Percentiles rank a stretch among this genome's conserved stretches.
Conservation (phyloP, 805 yeast species). For the Lachancea dasiensis region DNA sequence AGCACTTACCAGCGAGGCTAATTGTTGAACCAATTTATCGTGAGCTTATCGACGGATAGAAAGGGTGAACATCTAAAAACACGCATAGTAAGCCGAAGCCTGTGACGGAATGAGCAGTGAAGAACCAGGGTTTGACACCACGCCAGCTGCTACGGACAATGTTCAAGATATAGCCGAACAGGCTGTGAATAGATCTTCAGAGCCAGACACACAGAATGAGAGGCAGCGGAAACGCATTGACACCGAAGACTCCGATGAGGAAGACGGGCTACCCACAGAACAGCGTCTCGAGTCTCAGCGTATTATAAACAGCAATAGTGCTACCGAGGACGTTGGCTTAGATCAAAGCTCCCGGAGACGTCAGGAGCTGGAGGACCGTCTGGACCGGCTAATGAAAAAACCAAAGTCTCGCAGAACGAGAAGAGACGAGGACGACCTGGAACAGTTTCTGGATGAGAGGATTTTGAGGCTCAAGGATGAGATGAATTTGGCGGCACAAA, state of each 20-base stretch:
- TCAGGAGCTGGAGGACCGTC: slow-evolving; percentile 70
- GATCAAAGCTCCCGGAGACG: slow-evolving; percentile 45
- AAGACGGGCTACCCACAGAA: slow-evolving; percentile 11
- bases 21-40: too few relatives aligned
- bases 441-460: slow-evolving; percentile 89
- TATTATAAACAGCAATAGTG: slow-evolving; percentile 8
- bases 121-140: slow-evolving; percentile 1
- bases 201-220: slow-evolving; percentile 8
- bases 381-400: slow-evolving; percentile 70
- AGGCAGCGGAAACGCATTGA: slow-evolving; percentile 29
- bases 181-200: slow-evolving; percentile 1
- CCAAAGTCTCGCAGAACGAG: slow-evolving; percentile 55
- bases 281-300: slow-evolving; percentile 11
- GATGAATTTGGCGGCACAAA: slow-evolving; percentile 84
- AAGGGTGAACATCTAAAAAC: not conserved
- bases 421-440: slow-evolving; percentile 88
- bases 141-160: not conserved
- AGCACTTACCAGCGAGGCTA: too few relatives aligned
- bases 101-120: slow-evolving; percentile 6
- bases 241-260: slow-evolving; percentile 17
- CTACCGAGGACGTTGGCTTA: slow-evolving; percentile 21
- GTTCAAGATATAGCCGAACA: not conserved
- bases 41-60: too few relatives aligned
- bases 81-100: not conserved
- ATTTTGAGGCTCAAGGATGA: slow-evolving; percentile 74